Conservation (phyloP, 345 rosid species). For the Cardamine chenopodiifolia region DNA sequence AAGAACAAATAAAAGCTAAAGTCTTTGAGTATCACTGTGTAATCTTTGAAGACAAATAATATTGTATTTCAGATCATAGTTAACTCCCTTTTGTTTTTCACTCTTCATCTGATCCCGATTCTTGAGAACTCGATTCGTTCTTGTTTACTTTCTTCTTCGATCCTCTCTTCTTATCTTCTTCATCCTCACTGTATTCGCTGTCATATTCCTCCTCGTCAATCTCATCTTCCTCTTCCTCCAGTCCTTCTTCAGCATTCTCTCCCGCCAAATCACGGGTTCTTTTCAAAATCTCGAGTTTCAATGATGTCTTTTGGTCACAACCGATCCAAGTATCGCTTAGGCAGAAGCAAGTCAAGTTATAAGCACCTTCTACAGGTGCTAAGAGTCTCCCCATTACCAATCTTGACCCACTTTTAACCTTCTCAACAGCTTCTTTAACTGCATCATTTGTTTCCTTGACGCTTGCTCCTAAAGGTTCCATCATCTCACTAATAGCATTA, state of each 20-base stretch:
- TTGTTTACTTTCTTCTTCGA: conserved; percentile 57
- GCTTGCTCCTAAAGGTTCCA: conserved; percentile 87
- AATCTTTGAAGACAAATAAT: conserved; percentile 14
- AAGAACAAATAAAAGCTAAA: background rate
- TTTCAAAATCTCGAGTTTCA: conserved; percentile 78
- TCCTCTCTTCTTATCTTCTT: conserved; percentile 63
- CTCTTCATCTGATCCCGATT: conserved; percentile 70
- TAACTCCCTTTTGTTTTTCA: conserved; percentile 35
- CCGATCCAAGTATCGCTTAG: conserved; percentile 93
- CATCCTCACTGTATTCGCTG: conserved; percentile 92
- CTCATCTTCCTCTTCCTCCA: conserved; percentile 82
- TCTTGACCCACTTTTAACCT: conserved; percentile 81
- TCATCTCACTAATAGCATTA: conserved; percentile 43
- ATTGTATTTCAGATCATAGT: conserved; percentile 30
- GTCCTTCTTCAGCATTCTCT: conserved; percentile 65
- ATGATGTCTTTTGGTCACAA: conserved; percentile 64
- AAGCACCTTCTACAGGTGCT: conserved; percentile 80
- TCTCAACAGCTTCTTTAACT: conserved; percentile 69
- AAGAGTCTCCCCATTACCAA: conserved; percentile 85
- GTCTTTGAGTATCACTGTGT: conserved; percentile 20
- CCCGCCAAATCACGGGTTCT: conserved; percentile 74
- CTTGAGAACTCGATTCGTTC: conserved; percentile 63
- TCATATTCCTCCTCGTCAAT: conserved; percentile 85
- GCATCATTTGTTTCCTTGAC: conserved; percentile 61
- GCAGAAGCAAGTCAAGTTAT: conserved; percentile 86